Conservation (phyloP, 805 yeast genomes). For the Candida qinlingensis region DNA sequence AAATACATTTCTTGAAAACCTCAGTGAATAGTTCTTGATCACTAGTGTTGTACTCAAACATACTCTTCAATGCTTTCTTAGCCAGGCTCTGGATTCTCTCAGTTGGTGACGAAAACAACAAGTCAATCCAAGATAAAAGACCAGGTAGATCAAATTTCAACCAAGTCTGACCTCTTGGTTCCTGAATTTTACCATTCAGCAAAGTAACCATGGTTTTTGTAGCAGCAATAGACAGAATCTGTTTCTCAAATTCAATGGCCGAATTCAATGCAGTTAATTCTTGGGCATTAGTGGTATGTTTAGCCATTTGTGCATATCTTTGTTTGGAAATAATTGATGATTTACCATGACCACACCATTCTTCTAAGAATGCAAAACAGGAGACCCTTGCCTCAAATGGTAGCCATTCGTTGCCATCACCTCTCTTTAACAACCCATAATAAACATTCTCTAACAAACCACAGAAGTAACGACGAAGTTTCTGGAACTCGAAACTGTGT, state of each 20-base stretch:
- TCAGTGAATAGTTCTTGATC: slow-evolving; percentile 47
- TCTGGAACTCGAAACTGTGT: slow-evolving; percentile 63
- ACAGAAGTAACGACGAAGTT: slow-evolving; percentile 76
- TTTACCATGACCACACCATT: slow-evolving; percentile 93
- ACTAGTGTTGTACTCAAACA: slow-evolving; percentile 56
- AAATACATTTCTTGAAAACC: slow-evolving; percentile 68
- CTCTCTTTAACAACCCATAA: slow-evolving; percentile 41
- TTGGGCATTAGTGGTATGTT: slow-evolving; percentile 31
- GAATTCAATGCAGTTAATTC: slow-evolving; percentile 53
- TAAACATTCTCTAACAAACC: slow-evolving; percentile 76
- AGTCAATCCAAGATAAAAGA: slow-evolving; percentile 75
- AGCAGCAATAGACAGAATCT: slow-evolving; percentile 63
- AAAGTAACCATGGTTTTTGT: slow-evolving; percentile 81
- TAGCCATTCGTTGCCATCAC: slow-evolving; percentile 49
- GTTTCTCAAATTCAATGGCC: slow-evolving; percentile 73
- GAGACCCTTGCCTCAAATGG: slow-evolving; percentile 83
- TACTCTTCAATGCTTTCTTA: slow-evolving; percentile 60
- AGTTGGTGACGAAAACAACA: slow-evolving; percentile 55
- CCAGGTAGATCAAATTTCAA: slow-evolving; percentile 68
- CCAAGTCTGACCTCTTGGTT: slow-evolving; percentile 42
- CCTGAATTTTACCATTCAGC: slow-evolving; percentile 66
- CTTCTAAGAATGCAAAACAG: slow-evolving; percentile 76
- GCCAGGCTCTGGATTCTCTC: slow-evolving; percentile 61
- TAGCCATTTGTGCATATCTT: slow-evolving; percentile 56
- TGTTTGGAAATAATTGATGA: slow-evolving; percentile 54